These are phyloP conservation scores for Stagonosporopsis cucurbitacearum DNA, from an alignment of 2,329 filamentous ascomycete species.

Conservation along the genomic window DNA sequence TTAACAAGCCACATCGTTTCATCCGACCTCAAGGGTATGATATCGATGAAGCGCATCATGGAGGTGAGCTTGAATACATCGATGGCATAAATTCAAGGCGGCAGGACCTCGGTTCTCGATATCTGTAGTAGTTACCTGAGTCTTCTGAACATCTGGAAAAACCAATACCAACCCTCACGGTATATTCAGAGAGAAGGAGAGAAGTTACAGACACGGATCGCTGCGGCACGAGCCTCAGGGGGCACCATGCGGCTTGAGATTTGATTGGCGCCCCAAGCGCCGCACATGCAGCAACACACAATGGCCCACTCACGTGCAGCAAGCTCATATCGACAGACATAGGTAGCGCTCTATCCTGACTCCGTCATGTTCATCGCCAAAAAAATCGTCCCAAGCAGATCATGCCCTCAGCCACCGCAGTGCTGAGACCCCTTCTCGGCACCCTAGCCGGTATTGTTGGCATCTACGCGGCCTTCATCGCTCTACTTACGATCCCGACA, in stretches of 20 bases:
- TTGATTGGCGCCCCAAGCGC: constrained; percentile 19
- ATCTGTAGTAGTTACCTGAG: too few relatives aligned
- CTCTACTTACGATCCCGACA: constrained; percentile 54
- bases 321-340: background rate
- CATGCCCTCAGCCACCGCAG: constrained; percentile 28
- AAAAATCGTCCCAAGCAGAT: too few relatives aligned
- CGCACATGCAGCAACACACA: constrained; percentile 9
- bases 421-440: constrained; percentile 32
- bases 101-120: background rate
- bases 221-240: constrained; percentile 7
- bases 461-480: constrained; percentile 54
- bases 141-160: too few relatives aligned
- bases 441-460: constrained; percentile 28
- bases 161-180: background rate
- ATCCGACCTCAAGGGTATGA: background rate
- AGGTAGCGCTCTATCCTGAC: background rate
- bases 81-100: background rate
- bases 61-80: background rate
- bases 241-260: background rate
- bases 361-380: background rate
- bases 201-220: background rate
- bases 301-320: constrained; percentile 1
- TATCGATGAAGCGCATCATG: too few relatives aligned
- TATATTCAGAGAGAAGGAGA: background rate
- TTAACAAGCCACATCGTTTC: constrained; percentile 7